These are phyloP conservation scores for Beverwykella pulmonaria DNA, from an alignment of 495 filamentous ascomycete genomes.

Conservation along the genomic window DNA sequence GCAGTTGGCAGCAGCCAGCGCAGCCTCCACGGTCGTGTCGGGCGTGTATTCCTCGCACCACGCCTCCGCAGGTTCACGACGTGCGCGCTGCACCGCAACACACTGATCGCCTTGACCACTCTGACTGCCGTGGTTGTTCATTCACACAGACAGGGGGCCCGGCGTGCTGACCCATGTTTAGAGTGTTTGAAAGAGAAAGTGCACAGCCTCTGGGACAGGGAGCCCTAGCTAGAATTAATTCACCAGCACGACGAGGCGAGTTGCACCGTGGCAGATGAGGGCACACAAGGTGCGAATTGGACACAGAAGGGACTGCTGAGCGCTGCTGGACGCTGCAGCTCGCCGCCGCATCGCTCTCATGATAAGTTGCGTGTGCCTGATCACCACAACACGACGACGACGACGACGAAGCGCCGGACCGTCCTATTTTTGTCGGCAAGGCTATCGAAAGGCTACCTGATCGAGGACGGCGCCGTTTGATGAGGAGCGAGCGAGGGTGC, in stretches of 20 bases:
- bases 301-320: neutral
- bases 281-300: too few species aligned
- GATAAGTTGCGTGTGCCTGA: neutral
- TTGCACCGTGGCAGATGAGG: neutral
- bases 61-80: too few species aligned
- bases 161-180: constrained; percentile 3
- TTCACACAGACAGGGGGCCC: constrained; percentile 1
- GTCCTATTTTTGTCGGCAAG: constrained; percentile 1
- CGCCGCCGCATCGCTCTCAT: neutral
- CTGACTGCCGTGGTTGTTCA: neutral
- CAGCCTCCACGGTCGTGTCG: too few species aligned
- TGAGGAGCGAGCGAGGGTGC: constrained; percentile 4
- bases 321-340: neutral
- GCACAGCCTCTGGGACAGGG: constrained; percentile 13
- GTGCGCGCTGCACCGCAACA: neutral
- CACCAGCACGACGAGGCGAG: neutral
- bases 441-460: constrained; percentile 20
- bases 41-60: too few species aligned
- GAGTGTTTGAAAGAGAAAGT: constrained; percentile 7
- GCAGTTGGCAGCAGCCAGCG: too few species aligned
- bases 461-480: constrained; percentile 14
- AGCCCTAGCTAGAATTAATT: neutral
- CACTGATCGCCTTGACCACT: neutral
- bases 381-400: neutral
- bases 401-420: neutral